Evolutionary conservation across 163 green algal species (phyloP).

Genomic region (Scenedesmus sp.): DNA sequence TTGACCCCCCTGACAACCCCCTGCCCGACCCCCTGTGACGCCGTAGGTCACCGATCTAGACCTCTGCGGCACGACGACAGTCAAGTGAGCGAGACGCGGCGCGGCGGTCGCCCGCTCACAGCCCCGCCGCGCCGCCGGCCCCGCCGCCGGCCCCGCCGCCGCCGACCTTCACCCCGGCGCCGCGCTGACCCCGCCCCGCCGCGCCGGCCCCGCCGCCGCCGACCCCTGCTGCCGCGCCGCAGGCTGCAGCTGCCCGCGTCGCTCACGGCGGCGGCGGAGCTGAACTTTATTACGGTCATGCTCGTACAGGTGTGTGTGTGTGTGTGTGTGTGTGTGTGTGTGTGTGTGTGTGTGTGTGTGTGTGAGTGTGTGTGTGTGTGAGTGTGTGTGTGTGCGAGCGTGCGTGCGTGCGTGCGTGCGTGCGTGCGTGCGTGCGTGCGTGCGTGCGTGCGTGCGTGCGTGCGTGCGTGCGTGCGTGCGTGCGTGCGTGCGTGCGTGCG

Average conservation of each 20-base stretch:
- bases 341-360: too few relatives aligned
- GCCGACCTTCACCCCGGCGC: neutral
- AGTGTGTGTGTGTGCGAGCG: too few relatives aligned
- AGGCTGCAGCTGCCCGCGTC: constrained; percentile 27
- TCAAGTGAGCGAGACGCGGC: neutral
- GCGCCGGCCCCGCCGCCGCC: neutral
- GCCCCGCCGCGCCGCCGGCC: neutral
- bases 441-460: too few relatives aligned
- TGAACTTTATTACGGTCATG: constrained; percentile 31
- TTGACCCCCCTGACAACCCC: neutral
- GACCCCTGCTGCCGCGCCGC: neutral
- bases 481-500: too few relatives aligned
- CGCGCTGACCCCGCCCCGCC: too few relatives aligned
- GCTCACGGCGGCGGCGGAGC: neutral
- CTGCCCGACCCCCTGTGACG: neutral
- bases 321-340: too few relatives aligned
- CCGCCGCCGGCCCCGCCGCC: neutral
- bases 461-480: too few relatives aligned
- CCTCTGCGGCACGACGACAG: constrained; percentile 19
- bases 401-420: too few relatives aligned
- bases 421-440: too few relatives aligned
- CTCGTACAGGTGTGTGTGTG: too few relatives aligned
- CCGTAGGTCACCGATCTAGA: constrained; percentile 1
- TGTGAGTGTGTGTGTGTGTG: too few relatives aligned
- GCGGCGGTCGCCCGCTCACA: neutral